Percentiles rank a stretch among this genome's conserved stretches.
phyloP scores from a whole-genome alignment of 2,329 filamentous ascomycete genomes.

The Clonostachys rosea region DNA sequence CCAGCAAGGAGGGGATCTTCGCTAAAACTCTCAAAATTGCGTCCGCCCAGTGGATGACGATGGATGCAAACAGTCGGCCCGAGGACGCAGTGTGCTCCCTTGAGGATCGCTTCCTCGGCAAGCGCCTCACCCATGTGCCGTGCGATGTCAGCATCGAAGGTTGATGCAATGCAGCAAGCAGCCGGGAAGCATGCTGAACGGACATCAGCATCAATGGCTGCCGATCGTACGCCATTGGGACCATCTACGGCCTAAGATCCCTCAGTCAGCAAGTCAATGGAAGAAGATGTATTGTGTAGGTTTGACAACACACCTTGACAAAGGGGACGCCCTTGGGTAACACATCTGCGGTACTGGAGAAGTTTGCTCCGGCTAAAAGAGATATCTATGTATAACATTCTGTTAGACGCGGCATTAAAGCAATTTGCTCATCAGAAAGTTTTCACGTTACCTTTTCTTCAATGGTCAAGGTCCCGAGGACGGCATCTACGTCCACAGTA shows the following conservation, averaged over 20 bases:
- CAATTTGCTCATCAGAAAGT: too few species aligned
- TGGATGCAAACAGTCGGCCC: slow-evolving; percentile 56
- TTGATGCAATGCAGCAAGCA: slow-evolving; percentile 46
- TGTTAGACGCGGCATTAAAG: too few species aligned
- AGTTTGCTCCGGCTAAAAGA: too few species aligned
- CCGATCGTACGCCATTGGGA: slow-evolving; percentile 24
- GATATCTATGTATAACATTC: too few species aligned
- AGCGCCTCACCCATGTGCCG: slow-evolving; percentile 51
- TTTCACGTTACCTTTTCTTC: too few species aligned
- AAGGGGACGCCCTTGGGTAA: too few species aligned
- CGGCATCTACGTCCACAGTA: too few species aligned
- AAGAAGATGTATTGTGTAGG: too few species aligned
- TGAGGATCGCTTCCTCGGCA: slow-evolving; percentile 45
- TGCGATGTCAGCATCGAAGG: slow-evolving; percentile 56
- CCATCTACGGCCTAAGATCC: slow-evolving; percentile 11
- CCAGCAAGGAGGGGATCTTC: slow-evolving; percentile 42
- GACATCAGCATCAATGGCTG: slow-evolving; percentile 17
- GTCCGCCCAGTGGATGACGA: slow-evolving; percentile 38
- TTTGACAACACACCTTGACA: too few species aligned
- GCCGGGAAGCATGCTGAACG: slow-evolving; percentile 22
- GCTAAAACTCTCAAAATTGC: slow-evolving; percentile 41
- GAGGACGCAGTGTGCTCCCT: slow-evolving; percentile 67
- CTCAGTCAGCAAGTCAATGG: too few species aligned
- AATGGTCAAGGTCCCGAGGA: too few species aligned
- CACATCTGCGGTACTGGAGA: too few species aligned